Base-by-base conservation (phyloP, 1,284 basidiomycete species). In the Rhodotorula sp. region DNA sequence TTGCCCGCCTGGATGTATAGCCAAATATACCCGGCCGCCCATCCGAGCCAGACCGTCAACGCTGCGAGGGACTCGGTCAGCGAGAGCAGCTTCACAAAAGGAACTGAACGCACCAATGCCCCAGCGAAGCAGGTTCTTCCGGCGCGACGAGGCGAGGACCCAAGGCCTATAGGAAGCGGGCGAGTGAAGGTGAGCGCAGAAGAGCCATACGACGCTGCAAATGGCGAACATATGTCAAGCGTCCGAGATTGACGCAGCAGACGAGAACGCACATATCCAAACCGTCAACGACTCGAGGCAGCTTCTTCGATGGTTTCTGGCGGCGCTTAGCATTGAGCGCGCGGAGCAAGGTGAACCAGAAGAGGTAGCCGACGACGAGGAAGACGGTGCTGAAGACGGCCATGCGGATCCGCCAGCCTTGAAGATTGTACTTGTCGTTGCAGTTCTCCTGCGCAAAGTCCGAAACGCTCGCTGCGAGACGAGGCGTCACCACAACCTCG, bases 381-480 rank as follows among this genome's bases (percentile, higher is more conserved):
- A 56, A 24, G 20, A 58, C 19, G 11, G 13, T 27, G 2, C 47
- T 20, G 8, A 56, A 58, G 20, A 34, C 20, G 1, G 10, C 67
- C 54, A 64, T 61, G 19, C 30, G 24, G 34, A 63, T 44, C 5
- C 67, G 53, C 58, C 59, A 68, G 5, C 17, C 19, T 4, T 57
- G 24, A 29, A 68, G 29, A n/a, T 19, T 24, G 62, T 52, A 57
- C 34, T 58, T 29, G 3, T 58, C 63, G 59, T 53, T 54, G 54
- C 67, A 68, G 30, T 61, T 57, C 8, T 20, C 22, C 44, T 68
- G 67, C 2, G 27, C 27, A 22, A 47, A 32, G 27, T n/a, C 62
- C 49, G 62, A 17, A n/a, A 8, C 3, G 32, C 24, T 27, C 32
- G 5, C 15, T 32, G 5, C 4, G 36, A n/a, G 0, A 6, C 20